Conservation (phyloP, 805 yeast species). For the Teunomyces barrocoloradensis region DNA sequence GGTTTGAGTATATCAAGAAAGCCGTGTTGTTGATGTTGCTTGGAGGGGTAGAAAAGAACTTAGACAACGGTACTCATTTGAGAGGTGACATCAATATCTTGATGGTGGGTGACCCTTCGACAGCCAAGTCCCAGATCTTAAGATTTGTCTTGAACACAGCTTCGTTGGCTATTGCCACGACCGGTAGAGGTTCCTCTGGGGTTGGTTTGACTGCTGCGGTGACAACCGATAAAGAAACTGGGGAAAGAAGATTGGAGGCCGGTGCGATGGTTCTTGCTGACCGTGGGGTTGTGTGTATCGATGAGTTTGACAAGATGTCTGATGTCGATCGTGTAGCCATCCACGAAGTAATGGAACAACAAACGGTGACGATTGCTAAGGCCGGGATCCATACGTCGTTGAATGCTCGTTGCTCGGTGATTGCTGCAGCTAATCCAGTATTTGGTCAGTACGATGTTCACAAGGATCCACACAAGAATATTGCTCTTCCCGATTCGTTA, state of each 20-base stretch:
- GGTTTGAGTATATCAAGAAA: constrained; percentile 85
- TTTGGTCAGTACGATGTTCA: constrained; percentile 95
- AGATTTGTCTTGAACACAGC: constrained; percentile 95
- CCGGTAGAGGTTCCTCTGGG: constrained; percentile 99
- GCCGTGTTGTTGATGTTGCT: constrained; percentile 87
- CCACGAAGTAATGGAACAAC: constrained; percentile 99
- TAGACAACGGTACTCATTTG: constrained; percentile 92
- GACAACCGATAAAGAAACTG: constrained; percentile 93
- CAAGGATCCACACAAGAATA: constrained; percentile 94
- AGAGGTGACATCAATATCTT: constrained; percentile 96
- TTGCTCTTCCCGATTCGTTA: constrained; percentile 94
- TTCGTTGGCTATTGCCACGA: constrained; percentile 91
- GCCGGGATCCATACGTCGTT: constrained; percentile 97
- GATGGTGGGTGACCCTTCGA: constrained; percentile 98
- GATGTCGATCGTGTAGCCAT: constrained; percentile 96
- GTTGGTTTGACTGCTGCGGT: constrained; percentile 99
- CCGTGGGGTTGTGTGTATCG: constrained; percentile 95
- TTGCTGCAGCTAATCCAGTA: constrained; percentile 98
- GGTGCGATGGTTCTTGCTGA: constrained; percentile 99
- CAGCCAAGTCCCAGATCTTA: constrained; percentile 95
- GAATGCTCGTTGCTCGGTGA: constrained; percentile 93
- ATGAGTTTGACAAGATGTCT: constrained; percentile 97
- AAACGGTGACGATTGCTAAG: constrained; percentile 95
- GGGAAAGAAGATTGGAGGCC: constrained; percentile 93
- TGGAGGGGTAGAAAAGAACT: constrained; percentile 92